Conservation (phyloP, 2,329 filamentous ascomycete genomes). For the Diaporthe sp. region DNA sequence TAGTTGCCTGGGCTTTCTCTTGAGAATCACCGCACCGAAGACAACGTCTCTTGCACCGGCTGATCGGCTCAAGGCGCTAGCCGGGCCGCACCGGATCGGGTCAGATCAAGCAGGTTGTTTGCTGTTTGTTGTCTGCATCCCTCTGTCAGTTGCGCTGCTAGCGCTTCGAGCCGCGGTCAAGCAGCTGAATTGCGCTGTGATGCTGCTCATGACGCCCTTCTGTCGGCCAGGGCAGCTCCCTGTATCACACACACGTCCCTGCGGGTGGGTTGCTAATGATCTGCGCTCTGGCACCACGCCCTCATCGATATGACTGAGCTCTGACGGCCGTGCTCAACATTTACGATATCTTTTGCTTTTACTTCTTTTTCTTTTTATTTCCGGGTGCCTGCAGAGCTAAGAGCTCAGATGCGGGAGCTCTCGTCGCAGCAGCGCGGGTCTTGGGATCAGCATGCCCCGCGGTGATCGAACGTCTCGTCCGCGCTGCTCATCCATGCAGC, state of each 20-base stretch:
- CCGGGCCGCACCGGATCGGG: constrained; percentile 1
- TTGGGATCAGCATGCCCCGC: constrained; percentile 1
- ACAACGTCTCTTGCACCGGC: background rate
- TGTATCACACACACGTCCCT: background rate
- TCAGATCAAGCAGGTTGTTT: background rate
- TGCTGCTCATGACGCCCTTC: background rate
- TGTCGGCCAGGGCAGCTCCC: background rate
- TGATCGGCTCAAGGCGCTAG: background rate
- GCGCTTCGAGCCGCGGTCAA: background rate
- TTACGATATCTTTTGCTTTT: background rate
- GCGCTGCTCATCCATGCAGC: constrained; percentile 7
- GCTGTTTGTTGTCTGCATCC: background rate
- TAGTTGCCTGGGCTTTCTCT: background rate
- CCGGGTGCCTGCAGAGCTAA: background rate
- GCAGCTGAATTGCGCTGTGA: background rate
- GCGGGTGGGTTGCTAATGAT: background rate
- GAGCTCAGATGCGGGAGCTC: background rate
- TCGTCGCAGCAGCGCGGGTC: background rate
- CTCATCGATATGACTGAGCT: background rate
- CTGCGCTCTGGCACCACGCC: background rate
- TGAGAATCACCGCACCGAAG: background rate
- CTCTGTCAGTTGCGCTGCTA: background rate
- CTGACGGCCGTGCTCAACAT: background rate
- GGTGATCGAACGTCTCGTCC: constrained; percentile 23
- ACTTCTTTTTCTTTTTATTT: background rate